These are phyloP conservation scores for Streptanthus diversifolius DNA, from an alignment of 345 rosid genomes.

Conservation along the genomic window DNA sequence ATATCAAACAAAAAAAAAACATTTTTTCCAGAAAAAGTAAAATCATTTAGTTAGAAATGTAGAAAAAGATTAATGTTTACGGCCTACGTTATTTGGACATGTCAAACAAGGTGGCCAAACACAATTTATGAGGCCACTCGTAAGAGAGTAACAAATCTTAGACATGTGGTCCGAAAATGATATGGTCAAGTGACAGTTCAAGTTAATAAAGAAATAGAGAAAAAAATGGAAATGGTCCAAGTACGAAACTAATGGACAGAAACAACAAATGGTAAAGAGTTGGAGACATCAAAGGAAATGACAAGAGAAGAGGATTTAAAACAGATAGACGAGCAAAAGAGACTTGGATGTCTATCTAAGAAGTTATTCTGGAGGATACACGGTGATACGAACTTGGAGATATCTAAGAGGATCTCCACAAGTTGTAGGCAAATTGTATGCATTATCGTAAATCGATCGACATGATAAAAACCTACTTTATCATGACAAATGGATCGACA, in stretches of 20 bases:
- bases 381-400: too few species aligned
- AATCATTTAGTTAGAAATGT: background rate
- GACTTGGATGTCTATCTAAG: background rate
- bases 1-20: background rate
- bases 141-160: constrained; percentile 4
- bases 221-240: constrained; percentile 4
- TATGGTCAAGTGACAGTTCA: constrained; percentile 5
- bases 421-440: background rate
- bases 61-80: background rate
- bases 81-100: background rate
- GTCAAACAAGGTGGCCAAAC: constrained; percentile 10
- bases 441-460: background rate
- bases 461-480: background rate
- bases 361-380: too few species aligned
- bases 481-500: background rate
- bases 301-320: constrained; percentile 6
- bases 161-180: constrained; percentile 17
- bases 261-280: constrained; percentile 19
- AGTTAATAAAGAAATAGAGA: background rate
- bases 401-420: too few species aligned
- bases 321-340: background rate
- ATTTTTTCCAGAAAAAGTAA: background rate
- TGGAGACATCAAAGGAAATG: constrained; percentile 15
- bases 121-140: constrained; percentile 8
- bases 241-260: background rate